A percentile compares a stretch with the other conserved stretches of the same genome.
Conservation (phyloP, 768 basidiomycete species). For the Leucocoprinus leucothites region DNA sequence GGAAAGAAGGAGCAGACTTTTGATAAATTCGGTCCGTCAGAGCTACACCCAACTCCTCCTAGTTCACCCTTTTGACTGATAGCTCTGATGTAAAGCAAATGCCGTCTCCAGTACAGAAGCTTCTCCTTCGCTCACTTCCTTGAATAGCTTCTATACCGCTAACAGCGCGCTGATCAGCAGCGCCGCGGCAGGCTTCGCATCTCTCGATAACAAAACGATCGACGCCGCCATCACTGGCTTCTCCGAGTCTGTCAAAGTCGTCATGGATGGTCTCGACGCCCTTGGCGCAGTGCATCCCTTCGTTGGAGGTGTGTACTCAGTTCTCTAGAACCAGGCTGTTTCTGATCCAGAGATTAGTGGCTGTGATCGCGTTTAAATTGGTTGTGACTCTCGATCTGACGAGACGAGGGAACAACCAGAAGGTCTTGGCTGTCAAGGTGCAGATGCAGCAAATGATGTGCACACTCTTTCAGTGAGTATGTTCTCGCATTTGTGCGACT, state of each 20-base stretch:
- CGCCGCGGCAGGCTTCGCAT: constrained; percentile 22
- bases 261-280: no score
- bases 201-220: constrained; percentile 25
- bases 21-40: no score
- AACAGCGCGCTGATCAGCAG: constrained; percentile 9
- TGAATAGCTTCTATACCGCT: constrained; percentile 23
- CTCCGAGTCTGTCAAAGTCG: no score
- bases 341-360: constrained; percentile 25
- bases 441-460: no score
- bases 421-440: constrained; percentile 40
- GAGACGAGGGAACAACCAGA: constrained; percentile 49
- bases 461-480: no score
- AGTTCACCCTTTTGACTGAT: no score
- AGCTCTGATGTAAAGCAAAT: no score
- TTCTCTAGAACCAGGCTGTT: no score
- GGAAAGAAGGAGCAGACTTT: constrained; percentile 5
- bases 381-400: constrained; percentile 46
- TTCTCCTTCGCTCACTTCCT: not conserved
- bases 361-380: constrained; percentile 48
- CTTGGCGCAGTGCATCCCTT: constrained; percentile 36
- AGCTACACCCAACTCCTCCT: no score
- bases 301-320: constrained; percentile 26
- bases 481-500: no score
- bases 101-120: no score
- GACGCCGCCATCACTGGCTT: constrained; percentile 30